Evolutionary conservation across 805 yeast species (phyloP), one percentile per base, ranked within the genome.

Genomic region (Saccharomycopsis microspora): DNA sequence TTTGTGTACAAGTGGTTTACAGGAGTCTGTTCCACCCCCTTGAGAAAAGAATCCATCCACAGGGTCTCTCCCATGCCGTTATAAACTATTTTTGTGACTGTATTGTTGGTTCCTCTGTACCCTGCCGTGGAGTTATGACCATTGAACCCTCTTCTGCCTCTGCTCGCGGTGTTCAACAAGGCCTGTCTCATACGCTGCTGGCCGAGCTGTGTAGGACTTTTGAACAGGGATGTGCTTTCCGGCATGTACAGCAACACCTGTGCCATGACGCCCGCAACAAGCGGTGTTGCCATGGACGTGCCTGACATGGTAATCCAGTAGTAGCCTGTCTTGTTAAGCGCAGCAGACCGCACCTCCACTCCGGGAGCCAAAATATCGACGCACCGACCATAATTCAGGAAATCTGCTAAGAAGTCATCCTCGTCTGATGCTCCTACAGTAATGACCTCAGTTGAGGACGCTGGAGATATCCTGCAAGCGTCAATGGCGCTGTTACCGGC

Each of bases 211-310:
- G 19, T 19, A 19, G 19, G 19, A 19, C 19, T 19, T 19, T 19
- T 19, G 19, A 19, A 19, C 19, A 19, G 19, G 19, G 19, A 19
- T 2, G n/a, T 66, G 66, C 51, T 19, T 19, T 19, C 19, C 19
- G 19, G 19, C 19, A 19, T 19, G 19, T 19, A 19, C 19, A 19
- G 19, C 19, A 19, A 19, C 19, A 19, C 19, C 19, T 19, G 19
- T 19, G 19, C 19, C 19, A 19, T 19, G 19, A 19, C 19, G 2
- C 19, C 19, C 19, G 19, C 19, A 19, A 89, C 90, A 61, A 88
- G 96, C 39, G 98, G 97, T 35, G 97, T 82, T 28, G 97, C 96
- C 98, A 90, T 90, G 9, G 97, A 89, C 5, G 97, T 90, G 66
- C 98, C 98, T 35, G 19, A 19, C 19, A 85, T 71, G 8, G 8